Evolutionary conservation across 164 flowering plant genomes (phyloP), one percentile per base, ranked within the genome.

Genomic region (Santalum album): DNA sequence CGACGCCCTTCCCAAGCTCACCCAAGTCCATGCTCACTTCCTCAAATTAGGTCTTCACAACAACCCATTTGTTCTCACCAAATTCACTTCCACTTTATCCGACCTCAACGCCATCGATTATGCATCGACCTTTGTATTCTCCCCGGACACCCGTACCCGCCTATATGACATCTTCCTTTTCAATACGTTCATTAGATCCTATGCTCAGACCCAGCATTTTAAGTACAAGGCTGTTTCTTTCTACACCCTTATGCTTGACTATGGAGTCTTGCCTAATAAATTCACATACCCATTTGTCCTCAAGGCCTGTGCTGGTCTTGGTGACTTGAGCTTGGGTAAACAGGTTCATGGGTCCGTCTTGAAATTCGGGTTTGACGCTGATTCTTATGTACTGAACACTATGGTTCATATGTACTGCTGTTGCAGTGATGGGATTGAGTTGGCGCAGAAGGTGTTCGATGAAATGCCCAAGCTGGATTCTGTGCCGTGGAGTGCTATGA

Each of bases 401-500:
- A 53, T 71, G 77, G 65, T 81, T 21, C 78, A 75, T 32, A 69
- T 73, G 77, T 77, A 79, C 54, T 59, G 70, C 12, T 49, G 75
- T 53, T 69, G 77, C 35, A 56, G 22, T 9, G 67, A 65, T 17
- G 81, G 76, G 54, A 61, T 70, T 32, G 69, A 54, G 53, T 51
- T 42, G 29, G 83, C 70, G 0, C 62, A 72, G 23, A 64, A 36
- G 56, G 57, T 73, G 67, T 78, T 78, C 29, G 77, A 75, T 49
- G 77, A 62, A 64, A 76, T 74, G 74, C 54, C 67, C 0, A 64
- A 69, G 55, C 22, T 1, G 54, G 68, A 76, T 32, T 59, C 69
- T 6, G 80, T 78, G 15, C 49, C 77, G 15, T 81, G 83, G 82
- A 79, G 72, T 42, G 76, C 77, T 18, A 75, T 80, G 77, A 78